Evolutionary conservation across 768 basidiomycete genomes (phyloP), one percentile per base, ranked within the genome.

Genomic region (Paxillus involutus): DNA sequence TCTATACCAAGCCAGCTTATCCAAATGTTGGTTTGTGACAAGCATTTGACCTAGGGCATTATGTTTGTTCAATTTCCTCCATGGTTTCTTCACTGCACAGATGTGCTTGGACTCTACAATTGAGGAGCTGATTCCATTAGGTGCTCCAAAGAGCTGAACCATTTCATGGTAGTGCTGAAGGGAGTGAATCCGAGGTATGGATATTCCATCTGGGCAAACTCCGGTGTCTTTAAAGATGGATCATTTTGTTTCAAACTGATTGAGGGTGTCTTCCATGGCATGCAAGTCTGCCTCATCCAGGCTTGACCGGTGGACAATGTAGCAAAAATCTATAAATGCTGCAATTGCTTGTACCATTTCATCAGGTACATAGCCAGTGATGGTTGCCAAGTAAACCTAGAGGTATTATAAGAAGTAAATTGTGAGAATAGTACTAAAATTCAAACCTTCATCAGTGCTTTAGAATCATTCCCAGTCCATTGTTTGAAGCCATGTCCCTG

Each of bases 381-480:
- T 67, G 1, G 64, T 63, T 6, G 63, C 51, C 1, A 70, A 49
- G 52, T 63, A 71, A 16, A 70, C 66, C 63, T 68, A 24, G 14
- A 24, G 24, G 24, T 24, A 24, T 24, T 24, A 24, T 24, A 24
- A 24, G 24, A 24, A 24, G 24, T 24, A 24, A 24, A 24, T 24
- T 24, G 24, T 24, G 24, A 24, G 24, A 24, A 24, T 24, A 24
- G 24, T 24, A 24, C 24, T 24, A 24, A 24, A 24, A 24, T 24
- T 24, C 24, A 24, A 24, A 71, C 70, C 64, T 74, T 73, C 71
- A 74, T 73, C 6, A 74, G 54, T 0, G 65, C 72, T 24, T 75
- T 75, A 1, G 69, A 75, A 44, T 75, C 69, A 52, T 74, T 62
- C 2, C 70, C 73, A 0, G 69, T 75, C 73, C 73, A 75, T 37